Evolutionary conservation across 2,329 filamentous ascomycete species (phyloP).

Genomic region (Diaporthe vaccinii): DNA sequence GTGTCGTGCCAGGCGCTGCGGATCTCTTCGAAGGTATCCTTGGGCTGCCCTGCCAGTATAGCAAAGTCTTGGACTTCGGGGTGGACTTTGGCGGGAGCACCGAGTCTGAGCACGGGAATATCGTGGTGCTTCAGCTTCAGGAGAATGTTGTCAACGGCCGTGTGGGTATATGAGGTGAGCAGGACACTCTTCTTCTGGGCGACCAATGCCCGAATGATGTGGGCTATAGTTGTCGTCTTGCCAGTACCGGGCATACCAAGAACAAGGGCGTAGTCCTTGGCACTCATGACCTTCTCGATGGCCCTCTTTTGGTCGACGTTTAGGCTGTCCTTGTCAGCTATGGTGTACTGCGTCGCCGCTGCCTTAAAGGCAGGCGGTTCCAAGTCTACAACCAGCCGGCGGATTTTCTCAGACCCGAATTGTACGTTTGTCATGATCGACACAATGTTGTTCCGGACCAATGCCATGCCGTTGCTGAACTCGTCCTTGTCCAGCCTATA

Average conservation of each 20-base stretch:
- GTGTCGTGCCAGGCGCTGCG: constrained; percentile 86
- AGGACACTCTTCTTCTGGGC: constrained; percentile 93
- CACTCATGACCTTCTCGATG: constrained; percentile 95
- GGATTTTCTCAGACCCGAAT: constrained; percentile 78
- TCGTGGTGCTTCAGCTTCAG: constrained; percentile 87
- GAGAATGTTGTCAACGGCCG: constrained; percentile 97
- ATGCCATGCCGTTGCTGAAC: constrained; percentile 97
- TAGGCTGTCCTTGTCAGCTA: constrained; percentile 75
- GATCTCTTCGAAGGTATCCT: constrained; percentile 85
- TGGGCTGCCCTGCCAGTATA: constrained; percentile 80
- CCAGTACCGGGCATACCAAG: constrained; percentile 98
- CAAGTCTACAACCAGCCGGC: constrained; percentile 84
- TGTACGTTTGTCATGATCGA: constrained; percentile 88
- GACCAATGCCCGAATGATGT: constrained; percentile 93
- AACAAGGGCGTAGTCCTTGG: constrained; percentile 95
- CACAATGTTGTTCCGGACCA: constrained; percentile 92
- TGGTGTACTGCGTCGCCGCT: constrained; percentile 71
- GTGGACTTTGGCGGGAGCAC: constrained; percentile 87
- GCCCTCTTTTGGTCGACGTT: constrained; percentile 90
- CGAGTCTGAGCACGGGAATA: constrained; percentile 86
- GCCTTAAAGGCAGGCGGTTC: constrained; percentile 80
- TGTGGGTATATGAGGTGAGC: constrained; percentile 95
- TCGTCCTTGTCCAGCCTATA: constrained; percentile 98
- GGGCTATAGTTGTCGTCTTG: constrained; percentile 97
- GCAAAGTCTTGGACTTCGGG: constrained; percentile 89